A percentile compares a stretch with the other conserved stretches of the same genome.
Conservation (phyloP, 2,329 filamentous ascomycete genomes). For the Hansfordia pulvinata region DNA sequence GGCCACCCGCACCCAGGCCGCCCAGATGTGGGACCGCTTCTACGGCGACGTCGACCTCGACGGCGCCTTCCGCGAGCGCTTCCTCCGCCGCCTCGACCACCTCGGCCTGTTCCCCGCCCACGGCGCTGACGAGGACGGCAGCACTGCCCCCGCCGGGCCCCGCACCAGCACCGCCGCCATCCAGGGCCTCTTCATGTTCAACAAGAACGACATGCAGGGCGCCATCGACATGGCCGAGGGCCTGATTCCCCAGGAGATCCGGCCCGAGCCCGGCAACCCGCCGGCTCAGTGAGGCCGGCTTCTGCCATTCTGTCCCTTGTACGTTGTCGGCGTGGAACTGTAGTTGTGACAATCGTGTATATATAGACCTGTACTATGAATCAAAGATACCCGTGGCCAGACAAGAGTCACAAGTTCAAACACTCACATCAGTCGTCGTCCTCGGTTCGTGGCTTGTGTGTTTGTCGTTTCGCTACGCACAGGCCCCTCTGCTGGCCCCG, state of each 20-base stretch:
- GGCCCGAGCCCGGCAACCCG: constrained; percentile 24
- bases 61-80: constrained; percentile 48
- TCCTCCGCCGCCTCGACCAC: constrained; percentile 56
- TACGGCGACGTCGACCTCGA: constrained; percentile 69
- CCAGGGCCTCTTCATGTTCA: constrained; percentile 88
- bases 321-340: too few relatives aligned
- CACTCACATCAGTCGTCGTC: too few relatives aligned
- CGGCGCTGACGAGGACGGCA: constrained; percentile 26
- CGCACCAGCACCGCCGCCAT: constrained; percentile 79
- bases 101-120: constrained; percentile 55
- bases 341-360: too few relatives aligned
- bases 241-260: constrained; percentile 43
- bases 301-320: too few relatives aligned
- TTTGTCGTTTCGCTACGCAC: too few relatives aligned
- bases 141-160: constrained; percentile 6
- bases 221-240: constrained; percentile 70
- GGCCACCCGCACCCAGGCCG: constrained; percentile 74
- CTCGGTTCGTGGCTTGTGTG: too few relatives aligned
- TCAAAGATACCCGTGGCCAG: too few relatives aligned
- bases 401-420: too few relatives aligned
- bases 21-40: constrained; percentile 85
- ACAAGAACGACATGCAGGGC: constrained; percentile 81
- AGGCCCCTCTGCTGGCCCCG: too few relatives aligned
- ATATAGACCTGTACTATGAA: too few relatives aligned
- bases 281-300: too few relatives aligned